phyloP scores from a whole-genome alignment of 108 stramenopile species.

The Chaetoceros muelleri region DNA sequence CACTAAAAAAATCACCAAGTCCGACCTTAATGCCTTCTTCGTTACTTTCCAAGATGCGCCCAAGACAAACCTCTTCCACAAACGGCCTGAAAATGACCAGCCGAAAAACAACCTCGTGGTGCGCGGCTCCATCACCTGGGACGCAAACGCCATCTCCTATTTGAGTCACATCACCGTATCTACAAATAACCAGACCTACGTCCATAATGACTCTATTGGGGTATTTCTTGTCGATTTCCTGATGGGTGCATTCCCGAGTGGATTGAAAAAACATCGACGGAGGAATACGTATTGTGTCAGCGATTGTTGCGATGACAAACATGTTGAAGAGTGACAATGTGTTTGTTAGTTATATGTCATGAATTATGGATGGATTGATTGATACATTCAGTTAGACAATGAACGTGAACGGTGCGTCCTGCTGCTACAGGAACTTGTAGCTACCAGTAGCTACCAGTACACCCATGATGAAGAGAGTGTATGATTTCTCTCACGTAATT shows the following conservation, averaged over 20 bases:
- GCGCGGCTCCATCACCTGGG: conserved; percentile 76
- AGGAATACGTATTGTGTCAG: conserved; percentile 66
- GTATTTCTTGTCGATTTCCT: conserved; percentile 69
- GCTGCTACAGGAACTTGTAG: too few species aligned
- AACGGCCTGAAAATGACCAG: conserved; percentile 84
- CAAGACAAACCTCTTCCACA: conserved; percentile 78
- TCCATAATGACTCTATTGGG: conserved; percentile 77
- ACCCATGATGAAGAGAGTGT: too few species aligned
- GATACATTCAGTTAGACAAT: too few species aligned
- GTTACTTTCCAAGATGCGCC: conserved; percentile 46
- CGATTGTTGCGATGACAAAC: conserved; percentile 64
- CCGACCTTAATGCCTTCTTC: conserved; percentile 67
- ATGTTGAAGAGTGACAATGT: too few species aligned
- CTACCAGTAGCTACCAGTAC: too few species aligned
- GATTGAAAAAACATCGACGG: conserved; percentile 47
- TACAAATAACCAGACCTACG: conserved; percentile 71
- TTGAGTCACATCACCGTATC: conserved; percentile 49
- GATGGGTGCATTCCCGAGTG: conserved; percentile 43
- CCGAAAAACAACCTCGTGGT: conserved; percentile 66
- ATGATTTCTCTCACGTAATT: too few species aligned
- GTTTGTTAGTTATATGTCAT: too few species aligned
- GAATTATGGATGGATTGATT: too few species aligned
- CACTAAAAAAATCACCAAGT: conserved; percentile 77
- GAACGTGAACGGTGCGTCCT: too few species aligned
- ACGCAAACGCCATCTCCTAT: conserved; percentile 61